Evolutionary conservation across 192 early-diverging fungal species (phyloP), one percentile per base, ranked within the genome.

Genomic region (Backusella circina): DNA sequence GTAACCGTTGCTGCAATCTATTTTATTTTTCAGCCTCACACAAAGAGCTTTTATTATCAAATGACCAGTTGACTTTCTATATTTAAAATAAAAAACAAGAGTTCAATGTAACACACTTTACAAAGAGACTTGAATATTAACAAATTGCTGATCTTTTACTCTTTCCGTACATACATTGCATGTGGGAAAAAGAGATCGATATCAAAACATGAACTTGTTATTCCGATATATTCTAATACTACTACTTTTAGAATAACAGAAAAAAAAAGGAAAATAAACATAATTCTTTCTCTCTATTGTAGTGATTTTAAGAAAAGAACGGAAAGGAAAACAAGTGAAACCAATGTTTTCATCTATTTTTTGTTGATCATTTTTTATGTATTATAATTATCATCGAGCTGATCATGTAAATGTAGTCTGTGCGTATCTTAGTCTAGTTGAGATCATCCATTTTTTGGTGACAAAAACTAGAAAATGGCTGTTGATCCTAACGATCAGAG

Each of bases 321-420:
- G 5, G 3, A 1, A 1, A 18, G 1, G 5, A 6, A n/a, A 47
- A n/a, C 2, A 35, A 13, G 18, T n/a, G 44, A 47, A 47, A 18
- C 44, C 1, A 7, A 8, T 47, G 18, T 7, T 47, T 47, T 47
- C 16, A n/a, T 47, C 26, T 28, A 61, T 21, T 28, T 9, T 10
- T 44, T 61, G 23, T 61, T 61, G 54, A 13, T 28, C 15, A 44
- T 44, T 9, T 61, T 12, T 61, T 28, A 28, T 28, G 21, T 61
- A 61, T 61, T 61, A 28, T 47, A 47, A 47, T 6, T 47, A 47
- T 47, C 44, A 47, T 47, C n/a, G n/a, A n/a, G 7, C 10, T 61
- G 54, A 61, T 61, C 54, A 61, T 61, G 54, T 61, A 61, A 28
- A 61, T 61, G 54, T 61, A 61, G 54, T 61, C 54, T 61, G 54